Conservation (phyloP, 1,284 basidiomycete genomes). For the Rhizoctonia solani region DNA sequence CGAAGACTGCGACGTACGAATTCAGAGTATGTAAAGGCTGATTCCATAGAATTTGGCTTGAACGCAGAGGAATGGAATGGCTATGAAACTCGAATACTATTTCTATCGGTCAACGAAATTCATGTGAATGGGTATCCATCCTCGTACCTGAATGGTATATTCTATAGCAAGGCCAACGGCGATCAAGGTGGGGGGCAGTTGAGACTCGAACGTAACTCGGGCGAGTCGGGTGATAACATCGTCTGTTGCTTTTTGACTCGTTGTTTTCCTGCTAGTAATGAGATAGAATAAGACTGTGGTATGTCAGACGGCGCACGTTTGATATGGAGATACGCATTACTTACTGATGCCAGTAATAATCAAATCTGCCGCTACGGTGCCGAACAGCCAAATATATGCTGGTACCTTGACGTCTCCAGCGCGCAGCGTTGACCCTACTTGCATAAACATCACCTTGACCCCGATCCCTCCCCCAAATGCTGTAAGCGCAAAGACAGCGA, state of each 20-base stretch:
- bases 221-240: not conserved
- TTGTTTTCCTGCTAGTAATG: not conserved
- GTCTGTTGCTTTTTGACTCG: not conserved
- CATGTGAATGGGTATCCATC: too few species aligned
- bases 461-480: not conserved
- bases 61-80: not conserved
- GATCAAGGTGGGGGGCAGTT: conserved; percentile 9
- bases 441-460: conserved; percentile 1
- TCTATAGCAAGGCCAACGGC: conserved; percentile 7
- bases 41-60: conserved; percentile 33
- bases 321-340: too few species aligned
- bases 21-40: conserved; percentile 26
- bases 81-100: conserved; percentile 23
- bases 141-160: conserved; percentile 9
- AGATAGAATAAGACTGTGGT: conserved; percentile 6
- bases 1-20: not conserved
- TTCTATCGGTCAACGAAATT: not conserved
- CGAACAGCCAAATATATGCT: conserved; percentile 8
- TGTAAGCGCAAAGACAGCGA: not conserved
- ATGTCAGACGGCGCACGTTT: too few species aligned
- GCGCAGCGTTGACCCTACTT: not conserved
- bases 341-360: conserved; percentile 1
- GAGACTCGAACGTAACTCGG: conserved; percentile 20
- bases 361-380: not conserved
- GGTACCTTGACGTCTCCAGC: conserved; percentile 9